phyloP scores from a whole-genome alignment of 768 basidiomycete genomes.

The Panellus pusillus region DNA sequence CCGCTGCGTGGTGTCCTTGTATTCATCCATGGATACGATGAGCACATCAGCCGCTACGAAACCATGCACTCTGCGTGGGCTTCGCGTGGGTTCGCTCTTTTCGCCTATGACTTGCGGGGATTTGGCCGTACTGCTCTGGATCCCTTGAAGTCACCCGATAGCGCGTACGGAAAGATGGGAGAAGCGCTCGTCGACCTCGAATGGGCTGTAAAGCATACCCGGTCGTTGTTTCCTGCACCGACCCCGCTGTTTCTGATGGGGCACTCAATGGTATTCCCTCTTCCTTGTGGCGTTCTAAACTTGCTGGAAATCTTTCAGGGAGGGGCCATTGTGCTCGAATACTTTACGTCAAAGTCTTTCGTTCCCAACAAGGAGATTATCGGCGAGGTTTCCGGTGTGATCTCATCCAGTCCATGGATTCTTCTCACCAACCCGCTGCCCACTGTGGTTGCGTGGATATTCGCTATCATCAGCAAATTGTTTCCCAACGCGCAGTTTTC shows the following conservation, averaged over 20 bases:
- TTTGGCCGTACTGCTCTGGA: no score
- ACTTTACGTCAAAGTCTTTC: neutral
- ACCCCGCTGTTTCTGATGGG: slow-evolving; percentile 1
- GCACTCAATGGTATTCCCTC: neutral
- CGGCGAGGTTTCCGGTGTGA: neutral
- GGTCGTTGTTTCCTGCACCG: neutral
- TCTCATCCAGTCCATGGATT: no score
- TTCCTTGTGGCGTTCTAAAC: neutral
- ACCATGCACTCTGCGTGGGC: no score
- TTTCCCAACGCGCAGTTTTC: slow-evolving; percentile 3
- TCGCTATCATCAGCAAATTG: neutral
- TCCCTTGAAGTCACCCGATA: no score
- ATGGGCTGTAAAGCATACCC: slow-evolving; percentile 2
- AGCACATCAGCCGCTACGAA: no score
- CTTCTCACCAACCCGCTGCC: neutral
- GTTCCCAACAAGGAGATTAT: no score
- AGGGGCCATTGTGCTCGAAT: slow-evolving; percentile 1
- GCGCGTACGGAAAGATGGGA: neutral
- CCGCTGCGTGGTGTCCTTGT: no score
- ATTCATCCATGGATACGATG: no score
- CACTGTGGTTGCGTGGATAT: neutral
- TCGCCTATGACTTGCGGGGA: no score
- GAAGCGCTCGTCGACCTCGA: neutral
- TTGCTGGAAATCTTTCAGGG: neutral
- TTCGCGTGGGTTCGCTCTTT: no score